Conservation (phyloP, 2,329 filamentous ascomycete genomes). For the Cordyceps farinosa region DNA sequence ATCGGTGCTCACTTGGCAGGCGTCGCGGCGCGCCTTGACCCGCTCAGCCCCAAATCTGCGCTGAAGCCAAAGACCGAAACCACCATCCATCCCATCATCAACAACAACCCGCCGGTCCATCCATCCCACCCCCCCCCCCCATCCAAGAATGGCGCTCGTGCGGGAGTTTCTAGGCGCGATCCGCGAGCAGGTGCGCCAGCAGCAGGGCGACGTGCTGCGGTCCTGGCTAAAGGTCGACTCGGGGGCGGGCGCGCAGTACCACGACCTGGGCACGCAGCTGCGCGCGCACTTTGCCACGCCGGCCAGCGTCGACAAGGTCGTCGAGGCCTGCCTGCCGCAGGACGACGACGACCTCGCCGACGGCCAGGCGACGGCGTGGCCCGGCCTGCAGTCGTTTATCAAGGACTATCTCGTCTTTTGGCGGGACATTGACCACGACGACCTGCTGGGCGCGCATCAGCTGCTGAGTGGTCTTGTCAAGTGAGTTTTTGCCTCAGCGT, state of each 20-base stretch:
- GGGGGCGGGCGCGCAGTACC: slow-evolving; percentile 63
- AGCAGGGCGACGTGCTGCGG: slow-evolving; percentile 63
- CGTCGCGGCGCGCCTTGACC: too few relatives aligned
- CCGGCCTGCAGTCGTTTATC: slow-evolving; percentile 73
- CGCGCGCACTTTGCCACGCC: slow-evolving; percentile 49
- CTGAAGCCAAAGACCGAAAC: not conserved
- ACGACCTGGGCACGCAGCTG: slow-evolving; percentile 64
- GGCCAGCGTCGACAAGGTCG: slow-evolving; percentile 57
- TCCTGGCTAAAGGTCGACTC: slow-evolving; percentile 74
- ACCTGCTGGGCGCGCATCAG: slow-evolving; percentile 72
- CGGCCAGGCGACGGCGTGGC: slow-evolving; percentile 66
- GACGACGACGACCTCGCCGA: slow-evolving; percentile 58
- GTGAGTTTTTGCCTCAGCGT: slow-evolving; percentile 44
- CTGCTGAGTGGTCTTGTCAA: slow-evolving; percentile 70
- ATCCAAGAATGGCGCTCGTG: slow-evolving; percentile 54
- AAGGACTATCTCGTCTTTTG: slow-evolving; percentile 78
- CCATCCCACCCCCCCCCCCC: not conserved
- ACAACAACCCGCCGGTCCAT: not conserved
- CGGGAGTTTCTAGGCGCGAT: slow-evolving; percentile 66
- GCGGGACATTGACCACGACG: slow-evolving; percentile 72
- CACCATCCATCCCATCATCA: too few relatives aligned
- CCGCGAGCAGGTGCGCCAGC: slow-evolving; percentile 50
- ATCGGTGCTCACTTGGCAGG: too few relatives aligned
- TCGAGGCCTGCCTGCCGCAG: slow-evolving; percentile 61
- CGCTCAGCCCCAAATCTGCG: too few relatives aligned